Evolutionary conservation across 495 filamentous ascomycete species (phyloP), one percentile per base, ranked within the genome.

Genomic region (Penicillium crystallinum): DNA sequence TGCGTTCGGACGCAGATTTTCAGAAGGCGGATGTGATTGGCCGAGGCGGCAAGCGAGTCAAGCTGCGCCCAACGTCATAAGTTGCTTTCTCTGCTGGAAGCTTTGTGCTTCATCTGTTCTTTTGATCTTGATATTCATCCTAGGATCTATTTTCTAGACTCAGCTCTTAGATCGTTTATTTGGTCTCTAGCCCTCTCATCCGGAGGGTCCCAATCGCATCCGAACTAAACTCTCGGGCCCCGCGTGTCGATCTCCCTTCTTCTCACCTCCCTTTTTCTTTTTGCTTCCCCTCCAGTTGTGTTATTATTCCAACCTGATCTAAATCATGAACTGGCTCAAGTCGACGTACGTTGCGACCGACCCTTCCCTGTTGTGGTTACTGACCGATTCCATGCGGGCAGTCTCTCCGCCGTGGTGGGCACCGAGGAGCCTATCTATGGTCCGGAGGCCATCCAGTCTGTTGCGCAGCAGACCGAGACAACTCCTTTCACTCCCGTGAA

Each of bases 361-460:
- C 38, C 23, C 44, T 33, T 35, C 29, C 52, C 29, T 37, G 25
- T 25, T 48, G 29, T 51, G 52, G 38, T 56, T 54, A 51, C 65
- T 70, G 52, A 70, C 37, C 53, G 37, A 50, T 55, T 54, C 14
- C 30, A 47, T 53, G 44, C 53, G 29, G 37, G 47, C 47, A 96
- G 91, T 70, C 77, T 96, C 68, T 88, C 92, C 66, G 84, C 90
- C 68, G 90, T 95, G 57, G 90, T 90, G 49, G 93, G 93, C 71
- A 96, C 91, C 49, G 85, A 91, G 68, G 93, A 98, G 76, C 95
- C 93, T 52, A 88, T 95, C 74, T 96, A 98, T 71, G 93, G 93
- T 57, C 87, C 95, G 30, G 81, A 84, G 12, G 91, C 91, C 57
- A 88, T 97, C 65, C 87, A 81, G 58, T 83, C 90, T 22, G 90